These are phyloP conservation scores for Phlebiopsis flavidoalba DNA, from an alignment of 768 basidiomycete genomes.

Conservation along the genomic window DNA sequence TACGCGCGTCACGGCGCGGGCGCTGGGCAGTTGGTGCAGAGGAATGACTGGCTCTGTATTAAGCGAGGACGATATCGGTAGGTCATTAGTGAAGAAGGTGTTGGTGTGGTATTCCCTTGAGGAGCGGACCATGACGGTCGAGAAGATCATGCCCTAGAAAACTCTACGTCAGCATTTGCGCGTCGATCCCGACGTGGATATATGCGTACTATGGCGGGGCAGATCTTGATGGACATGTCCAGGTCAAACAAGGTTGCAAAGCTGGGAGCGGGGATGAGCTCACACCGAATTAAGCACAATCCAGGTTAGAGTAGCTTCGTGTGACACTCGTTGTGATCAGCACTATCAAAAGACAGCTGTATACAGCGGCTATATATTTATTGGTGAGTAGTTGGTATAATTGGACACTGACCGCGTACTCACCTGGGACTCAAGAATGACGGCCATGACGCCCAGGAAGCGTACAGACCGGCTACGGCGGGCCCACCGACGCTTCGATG, in stretches of 20 bases:
- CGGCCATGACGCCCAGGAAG: constrained; percentile 12
- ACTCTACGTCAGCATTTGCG: not conserved
- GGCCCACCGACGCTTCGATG: constrained; percentile 11
- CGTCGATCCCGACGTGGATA: not conserved
- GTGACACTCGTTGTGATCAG: constrained; percentile 16
- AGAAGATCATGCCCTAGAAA: constrained; percentile 16
- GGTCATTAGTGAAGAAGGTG: not conserved
- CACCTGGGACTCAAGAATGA: constrained; percentile 21
- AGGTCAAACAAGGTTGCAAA: too few species aligned
- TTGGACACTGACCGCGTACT: not conserved
- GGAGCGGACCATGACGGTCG: constrained; percentile 24
- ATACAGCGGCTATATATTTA: constrained; percentile 11
- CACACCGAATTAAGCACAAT: constrained; percentile 8
- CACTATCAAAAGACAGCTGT: constrained; percentile 15
- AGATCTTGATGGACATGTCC: not conserved
- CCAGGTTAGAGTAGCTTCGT: constrained; percentile 5
- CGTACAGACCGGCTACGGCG: not conserved
- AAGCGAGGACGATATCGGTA: not conserved
- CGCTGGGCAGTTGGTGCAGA: not conserved
- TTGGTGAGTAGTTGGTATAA: not conserved
- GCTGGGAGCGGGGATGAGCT: too few species aligned
- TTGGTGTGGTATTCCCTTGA: not conserved
- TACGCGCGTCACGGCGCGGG: too few species aligned
- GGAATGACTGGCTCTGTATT: not conserved
- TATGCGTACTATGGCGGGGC: constrained; percentile 5